Evolutionary conservation across 331 rosid genomes (phyloP).

Genomic region (Telfairia occidentalis): DNA sequence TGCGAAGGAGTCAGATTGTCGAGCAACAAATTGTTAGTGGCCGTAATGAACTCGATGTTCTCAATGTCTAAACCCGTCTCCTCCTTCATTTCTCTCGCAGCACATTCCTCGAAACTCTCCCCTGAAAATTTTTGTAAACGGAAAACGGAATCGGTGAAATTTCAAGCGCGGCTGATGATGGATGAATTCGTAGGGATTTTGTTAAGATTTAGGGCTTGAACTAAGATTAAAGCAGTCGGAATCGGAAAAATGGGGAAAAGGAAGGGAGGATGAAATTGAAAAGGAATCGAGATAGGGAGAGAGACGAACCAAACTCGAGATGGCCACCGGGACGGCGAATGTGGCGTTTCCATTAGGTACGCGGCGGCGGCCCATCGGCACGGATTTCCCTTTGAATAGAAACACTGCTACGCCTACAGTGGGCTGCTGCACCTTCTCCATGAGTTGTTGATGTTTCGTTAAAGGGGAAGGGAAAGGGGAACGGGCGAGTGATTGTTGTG

Average conservation of each 20-base stretch:
- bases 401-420: slow-evolving; percentile 59
- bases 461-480: no score
- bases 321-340: slow-evolving; percentile 74
- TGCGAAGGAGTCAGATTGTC: slow-evolving; percentile 42
- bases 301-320: slow-evolving; percentile 56
- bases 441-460: neutral
- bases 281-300: no score
- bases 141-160: neutral
- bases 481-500: no score
- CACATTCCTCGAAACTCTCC: slow-evolving; percentile 73
- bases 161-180: neutral
- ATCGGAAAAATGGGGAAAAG: neutral
- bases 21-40: slow-evolving; percentile 40
- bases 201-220: neutral
- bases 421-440: slow-evolving; percentile 16
- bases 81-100: slow-evolving; percentile 57
- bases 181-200: neutral
- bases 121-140: slow-evolving; percentile 23
- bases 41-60: slow-evolving; percentile 34
- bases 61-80: slow-evolving; percentile 50
- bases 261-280: neutral
- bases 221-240: neutral
- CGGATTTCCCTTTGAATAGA: slow-evolving; percentile 36
- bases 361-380: slow-evolving; percentile 41
- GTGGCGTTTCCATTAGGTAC: slow-evolving; percentile 42